Evolutionary conservation across 2,329 filamentous ascomycete genomes (phyloP), one percentile per base, ranked within the genome.

Genomic region (Sclerotinia minor): DNA sequence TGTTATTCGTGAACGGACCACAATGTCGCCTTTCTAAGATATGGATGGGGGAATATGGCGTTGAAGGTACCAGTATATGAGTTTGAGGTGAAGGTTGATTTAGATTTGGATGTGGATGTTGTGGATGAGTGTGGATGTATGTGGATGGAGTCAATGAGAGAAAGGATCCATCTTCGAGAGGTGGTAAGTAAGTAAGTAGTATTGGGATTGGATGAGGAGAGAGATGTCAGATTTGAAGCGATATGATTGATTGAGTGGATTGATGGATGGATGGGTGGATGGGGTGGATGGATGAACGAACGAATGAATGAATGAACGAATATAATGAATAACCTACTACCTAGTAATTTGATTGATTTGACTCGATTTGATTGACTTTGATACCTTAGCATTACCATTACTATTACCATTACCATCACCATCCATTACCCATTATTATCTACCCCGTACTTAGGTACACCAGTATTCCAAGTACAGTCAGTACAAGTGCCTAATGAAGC

Each of bases 1-100:
- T 49, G 58, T 60, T 49, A 29, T 60, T 49, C 3, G 58, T 35
- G 58, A 38, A 61, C 21, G 44, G 58, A 49, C 44, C 58, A 60
- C 26, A 11, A 35, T 32, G 32, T 21, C 21, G 53, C 32, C 53
- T 55, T 55, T 55, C 15, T 21, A n/a, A 55, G 53, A 55, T 8
- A 35, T 9, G 35, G 35, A 35, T 32, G 6, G 35, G 35, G 6
- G 35, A 8, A 35, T 35, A 24, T 32, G 32, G 32, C 21, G 8
- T 53, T 53, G 26, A 53, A n/a, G 9, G 47, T 24, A 24, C 7
- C 24, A n/a, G 11, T n/a, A n/a, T 13, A 24, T n/a, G n/a, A 50
- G 26, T 52, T 15, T 15, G n/a, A 26, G 9, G 55, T 58, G 35
- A 15, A 41, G 32, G n/a, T 41, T 24, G 17, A n/a, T 52, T 47